A percentile compares a stretch with the other conserved stretches of the same genome.
These are phyloP conservation scores for Coemansia sp. DNA, from an alignment of 371 early-diverging fungal genomes.

Conservation along the genomic window DNA sequence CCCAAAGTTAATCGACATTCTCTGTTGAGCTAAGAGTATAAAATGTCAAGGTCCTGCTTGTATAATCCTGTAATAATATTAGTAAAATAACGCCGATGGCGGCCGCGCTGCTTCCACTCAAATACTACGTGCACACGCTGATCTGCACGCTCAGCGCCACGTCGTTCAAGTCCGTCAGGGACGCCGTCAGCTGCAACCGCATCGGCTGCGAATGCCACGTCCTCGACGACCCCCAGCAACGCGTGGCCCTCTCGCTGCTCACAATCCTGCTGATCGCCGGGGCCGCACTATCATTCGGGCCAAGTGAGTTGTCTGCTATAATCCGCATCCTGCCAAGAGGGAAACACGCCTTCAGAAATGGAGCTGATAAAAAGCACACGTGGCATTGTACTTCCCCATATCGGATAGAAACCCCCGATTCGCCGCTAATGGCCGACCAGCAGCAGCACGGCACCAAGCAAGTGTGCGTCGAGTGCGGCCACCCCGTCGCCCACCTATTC, in stretches of 20 bases:
- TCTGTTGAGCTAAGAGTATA: too few species aligned
- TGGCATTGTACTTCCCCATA: neutral
- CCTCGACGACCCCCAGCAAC: conserved; percentile 40
- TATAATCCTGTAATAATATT: neutral
- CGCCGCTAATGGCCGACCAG: conserved; percentile 41
- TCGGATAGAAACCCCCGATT: conserved; percentile 29
- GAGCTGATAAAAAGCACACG: too few species aligned
- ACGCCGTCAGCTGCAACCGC: conserved; percentile 40
- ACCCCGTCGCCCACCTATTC: conserved; percentile 71
- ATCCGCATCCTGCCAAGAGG: neutral
- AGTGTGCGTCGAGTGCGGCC: conserved; percentile 84
- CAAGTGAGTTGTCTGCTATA: conserved; percentile 33
- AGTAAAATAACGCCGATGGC: neutral
- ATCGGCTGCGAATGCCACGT: conserved; percentile 54
- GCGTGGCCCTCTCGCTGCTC: conserved; percentile 38
- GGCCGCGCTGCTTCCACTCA: conserved; percentile 9
- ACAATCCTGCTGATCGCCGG: conserved; percentile 37
- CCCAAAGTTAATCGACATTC: too few species aligned
- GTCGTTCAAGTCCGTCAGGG: conserved; percentile 18
- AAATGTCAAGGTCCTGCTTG: too few species aligned
- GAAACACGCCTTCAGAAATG: neutral
- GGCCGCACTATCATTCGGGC: conserved; percentile 42
- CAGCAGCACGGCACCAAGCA: conserved; percentile 5
- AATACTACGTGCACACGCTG: conserved; percentile 37
- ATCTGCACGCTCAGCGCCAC: conserved; percentile 49